Conservation (phyloP, 2,329 filamentous ascomycete species). For the Alternaria incomplexa region DNA sequence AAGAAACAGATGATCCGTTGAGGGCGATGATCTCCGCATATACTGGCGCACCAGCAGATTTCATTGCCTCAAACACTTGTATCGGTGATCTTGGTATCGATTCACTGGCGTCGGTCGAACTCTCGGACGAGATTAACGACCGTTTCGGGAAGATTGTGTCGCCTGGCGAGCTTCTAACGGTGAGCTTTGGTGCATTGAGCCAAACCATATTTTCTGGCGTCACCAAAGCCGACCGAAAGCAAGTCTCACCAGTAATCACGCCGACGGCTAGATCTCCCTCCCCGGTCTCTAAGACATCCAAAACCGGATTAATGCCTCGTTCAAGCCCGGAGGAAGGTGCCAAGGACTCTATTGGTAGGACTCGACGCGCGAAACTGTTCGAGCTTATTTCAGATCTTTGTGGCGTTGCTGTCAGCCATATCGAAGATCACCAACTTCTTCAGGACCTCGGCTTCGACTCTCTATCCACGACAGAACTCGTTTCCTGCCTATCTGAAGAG, state of each 20-base stretch:
- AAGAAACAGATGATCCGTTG: conserved; percentile 10
- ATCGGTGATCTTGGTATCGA: conserved; percentile 25
- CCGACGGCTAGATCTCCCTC: neutral
- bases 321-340: neutral
- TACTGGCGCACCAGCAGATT: conserved; percentile 12
- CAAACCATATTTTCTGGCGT: neutral
- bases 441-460: conserved; percentile 17
- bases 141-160: neutral
- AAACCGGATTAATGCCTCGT: neutral
- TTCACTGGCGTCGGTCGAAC: conserved; percentile 20
- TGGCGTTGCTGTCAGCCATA: conserved; percentile 1
- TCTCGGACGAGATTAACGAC: conserved; percentile 13
- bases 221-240: neutral
- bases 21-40: conserved; percentile 14
- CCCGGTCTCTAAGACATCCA: neutral
- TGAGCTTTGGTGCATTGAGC: conserved; percentile 3
- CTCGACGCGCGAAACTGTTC: neutral
- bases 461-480: conserved; percentile 10
- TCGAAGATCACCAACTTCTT: conserved; percentile 6
- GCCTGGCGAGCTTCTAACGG: conserved; percentile 1
- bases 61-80: conserved; percentile 2
- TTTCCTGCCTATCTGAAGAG: conserved; percentile 4
- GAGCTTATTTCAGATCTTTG: conserved; percentile 9
- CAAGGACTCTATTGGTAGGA: neutral
- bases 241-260: neutral